These are phyloP conservation scores for Tritrichomonas foetus DNA, from an alignment of 208 protist genomes.

Conservation along the genomic window DNA sequence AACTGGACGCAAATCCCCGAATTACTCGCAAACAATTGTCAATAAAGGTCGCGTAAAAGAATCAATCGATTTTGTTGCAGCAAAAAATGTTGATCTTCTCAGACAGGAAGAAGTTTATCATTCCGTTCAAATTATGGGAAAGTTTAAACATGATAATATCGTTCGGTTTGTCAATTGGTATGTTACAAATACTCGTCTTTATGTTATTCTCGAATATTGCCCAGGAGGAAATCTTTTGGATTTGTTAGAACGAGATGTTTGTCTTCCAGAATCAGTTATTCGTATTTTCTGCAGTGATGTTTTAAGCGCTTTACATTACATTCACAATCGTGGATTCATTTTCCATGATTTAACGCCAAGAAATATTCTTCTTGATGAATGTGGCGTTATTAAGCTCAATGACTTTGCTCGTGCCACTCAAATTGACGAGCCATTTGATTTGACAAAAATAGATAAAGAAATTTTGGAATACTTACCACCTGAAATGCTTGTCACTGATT, in stretches of 20 bases:
- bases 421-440: not conserved
- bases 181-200: not conserved
- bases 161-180: slow-evolving; percentile 17
- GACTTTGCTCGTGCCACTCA: not conserved
- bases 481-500: not conserved
- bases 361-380: slow-evolving; percentile 22
- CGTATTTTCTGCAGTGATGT: not conserved
- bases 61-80: not conserved
- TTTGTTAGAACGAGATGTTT: not conserved
- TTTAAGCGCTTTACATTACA: not conserved
- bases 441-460: not conserved
- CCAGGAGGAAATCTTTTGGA: slow-evolving; percentile 23
- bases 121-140: not conserved
- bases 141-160: not conserved
- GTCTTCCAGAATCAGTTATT: not conserved
- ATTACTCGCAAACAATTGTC: not conserved
- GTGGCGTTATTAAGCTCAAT: not conserved
- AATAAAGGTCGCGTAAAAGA: not conserved
- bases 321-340: not conserved
- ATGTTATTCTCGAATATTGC: slow-evolving; percentile 35
- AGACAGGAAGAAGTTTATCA: not conserved
- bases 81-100: not conserved
- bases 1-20: not conserved
- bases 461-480: not conserved
- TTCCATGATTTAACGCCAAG: not conserved